Conservation (phyloP, 2,329 filamentous ascomycete species). For the Fonsecaea nubica region DNA sequence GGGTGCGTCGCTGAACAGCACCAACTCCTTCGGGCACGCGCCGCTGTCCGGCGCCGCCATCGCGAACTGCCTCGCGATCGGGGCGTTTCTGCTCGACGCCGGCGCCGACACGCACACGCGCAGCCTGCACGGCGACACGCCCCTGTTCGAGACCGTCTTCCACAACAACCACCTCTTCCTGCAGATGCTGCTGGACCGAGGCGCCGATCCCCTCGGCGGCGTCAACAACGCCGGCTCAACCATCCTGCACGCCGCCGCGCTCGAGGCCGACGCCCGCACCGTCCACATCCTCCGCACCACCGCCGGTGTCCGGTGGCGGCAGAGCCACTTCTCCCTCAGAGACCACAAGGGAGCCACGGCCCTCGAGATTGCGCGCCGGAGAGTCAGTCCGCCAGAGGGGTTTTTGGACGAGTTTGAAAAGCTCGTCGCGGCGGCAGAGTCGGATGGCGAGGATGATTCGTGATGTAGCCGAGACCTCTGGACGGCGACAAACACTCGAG, state of each 20-base stretch:
- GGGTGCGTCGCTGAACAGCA: background rate
- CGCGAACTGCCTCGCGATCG: background rate
- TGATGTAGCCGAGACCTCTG: too few species aligned
- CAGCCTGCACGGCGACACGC: constrained; percentile 17
- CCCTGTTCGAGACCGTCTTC: constrained; percentile 19
- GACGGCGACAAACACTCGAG: too few species aligned
- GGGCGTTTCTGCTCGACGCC: constrained; percentile 4
- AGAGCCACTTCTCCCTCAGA: too few species aligned
- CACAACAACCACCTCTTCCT: constrained; percentile 19
- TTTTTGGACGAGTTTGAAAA: too few species aligned
- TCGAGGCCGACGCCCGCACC: background rate
- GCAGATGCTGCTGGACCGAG: background rate
- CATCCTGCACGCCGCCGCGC: background rate
- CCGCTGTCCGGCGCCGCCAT: background rate
- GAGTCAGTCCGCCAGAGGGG: too few species aligned
- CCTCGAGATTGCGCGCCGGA: too few species aligned
- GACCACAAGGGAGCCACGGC: too few species aligned
- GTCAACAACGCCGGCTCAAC: background rate
- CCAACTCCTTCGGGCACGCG: background rate
- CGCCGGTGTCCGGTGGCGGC: too few species aligned
- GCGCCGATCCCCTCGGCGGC: background rate
- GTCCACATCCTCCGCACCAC: background rate
- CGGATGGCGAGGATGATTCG: too few species aligned
- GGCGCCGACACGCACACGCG: constrained; percentile 16
- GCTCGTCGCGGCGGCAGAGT: too few species aligned